Evolutionary conservation across 306 rosid species (phyloP).

Genomic region (Cicer bijugum): DNA sequence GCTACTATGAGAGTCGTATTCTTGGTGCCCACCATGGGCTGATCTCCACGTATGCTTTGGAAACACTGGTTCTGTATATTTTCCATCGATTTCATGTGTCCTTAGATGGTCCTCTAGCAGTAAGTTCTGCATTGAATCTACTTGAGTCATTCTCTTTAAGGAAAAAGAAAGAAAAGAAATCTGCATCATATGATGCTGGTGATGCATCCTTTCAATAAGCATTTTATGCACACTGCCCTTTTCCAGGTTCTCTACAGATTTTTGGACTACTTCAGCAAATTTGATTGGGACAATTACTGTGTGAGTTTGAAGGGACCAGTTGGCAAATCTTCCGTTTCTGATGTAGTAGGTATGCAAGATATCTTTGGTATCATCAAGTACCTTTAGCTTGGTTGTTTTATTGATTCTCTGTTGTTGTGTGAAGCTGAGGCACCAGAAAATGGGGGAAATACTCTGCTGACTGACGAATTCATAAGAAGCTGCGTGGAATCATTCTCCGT

Average conservation of each 20-base stretch:
- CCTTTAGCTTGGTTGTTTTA: constrained; percentile 36
- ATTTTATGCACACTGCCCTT: constrained; percentile 37
- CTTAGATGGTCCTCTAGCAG: constrained; percentile 76
- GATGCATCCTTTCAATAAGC: constrained; percentile 41
- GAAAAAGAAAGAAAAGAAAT: constrained; percentile 36
- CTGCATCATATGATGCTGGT: constrained; percentile 37
- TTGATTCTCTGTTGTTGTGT: constrained; percentile 41
- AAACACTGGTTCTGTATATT: constrained; percentile 79
- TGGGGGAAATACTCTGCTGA: constrained; percentile 63
- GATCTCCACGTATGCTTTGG: constrained; percentile 92
- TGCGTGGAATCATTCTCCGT: constrained; percentile 73
- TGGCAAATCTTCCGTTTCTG: constrained; percentile 68
- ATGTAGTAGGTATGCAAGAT: constrained; percentile 64
- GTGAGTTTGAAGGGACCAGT: constrained; percentile 87
- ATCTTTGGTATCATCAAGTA: constrained; percentile 35
- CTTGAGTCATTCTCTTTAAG: constrained; percentile 24
- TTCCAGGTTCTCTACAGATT: constrained; percentile 81
- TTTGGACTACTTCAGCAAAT: constrained; percentile 85
- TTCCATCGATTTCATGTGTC: constrained; percentile 75
- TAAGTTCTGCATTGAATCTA: constrained; percentile 56
- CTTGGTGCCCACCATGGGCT: constrained; percentile 93
- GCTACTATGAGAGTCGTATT: constrained; percentile 90
- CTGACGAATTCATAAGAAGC: constrained; percentile 69
- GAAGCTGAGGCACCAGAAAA: constrained; percentile 73
- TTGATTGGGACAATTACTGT: constrained; percentile 88